These are phyloP conservation scores for Mortierella sp. DNA, from an alignment of 371 early-diverging fungal species.

Conservation along the genomic window DNA sequence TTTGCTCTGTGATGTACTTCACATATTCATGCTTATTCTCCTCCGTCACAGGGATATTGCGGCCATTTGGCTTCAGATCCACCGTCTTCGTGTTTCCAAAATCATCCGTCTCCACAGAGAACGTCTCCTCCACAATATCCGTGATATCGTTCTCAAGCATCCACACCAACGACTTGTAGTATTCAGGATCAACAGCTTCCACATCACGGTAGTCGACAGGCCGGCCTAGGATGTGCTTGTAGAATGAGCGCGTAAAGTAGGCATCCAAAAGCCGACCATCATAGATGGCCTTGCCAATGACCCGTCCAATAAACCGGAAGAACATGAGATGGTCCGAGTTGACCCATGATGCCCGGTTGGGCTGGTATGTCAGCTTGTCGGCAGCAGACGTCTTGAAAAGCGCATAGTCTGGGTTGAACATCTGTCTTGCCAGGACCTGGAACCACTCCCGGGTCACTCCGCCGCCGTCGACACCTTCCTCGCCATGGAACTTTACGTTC, in stretches of 20 bases:
- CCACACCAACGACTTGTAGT: constrained; percentile 98
- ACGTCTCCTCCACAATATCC: constrained; percentile 94
- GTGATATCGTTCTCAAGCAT: constrained; percentile 97
- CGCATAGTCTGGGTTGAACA: constrained; percentile 99
- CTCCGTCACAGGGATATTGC: constrained; percentile 94
- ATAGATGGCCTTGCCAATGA: constrained; percentile 98
- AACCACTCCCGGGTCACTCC: constrained; percentile 99
- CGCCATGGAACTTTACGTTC: constrained; percentile 94
- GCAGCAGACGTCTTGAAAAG: constrained; percentile 96
- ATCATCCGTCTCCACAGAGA: constrained; percentile 93
- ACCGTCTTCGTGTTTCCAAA: constrained; percentile 91
- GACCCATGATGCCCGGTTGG: constrained; percentile 93
- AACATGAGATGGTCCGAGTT: constrained; percentile 97
- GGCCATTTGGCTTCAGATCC: constrained; percentile 93
- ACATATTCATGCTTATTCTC: constrained; percentile 98
- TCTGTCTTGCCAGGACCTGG: constrained; percentile 94
- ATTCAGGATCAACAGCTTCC: constrained; percentile 97
- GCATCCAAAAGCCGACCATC: constrained; percentile 95
- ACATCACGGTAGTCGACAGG: constrained; percentile 96
- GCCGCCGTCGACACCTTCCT: constrained; percentile 99
- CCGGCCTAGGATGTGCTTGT: constrained; percentile 95
- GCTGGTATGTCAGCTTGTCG: constrained; percentile 96
- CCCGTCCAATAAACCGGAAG: constrained; percentile 98
- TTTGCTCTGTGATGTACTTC: constrained; percentile 90
- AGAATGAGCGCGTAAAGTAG: constrained; percentile 98